A percentile compares a stretch with the other conserved stretches of the same genome.
Conservation (phyloP, 495 filamentous ascomycete species). For the Bacidia rubella region DNA sequence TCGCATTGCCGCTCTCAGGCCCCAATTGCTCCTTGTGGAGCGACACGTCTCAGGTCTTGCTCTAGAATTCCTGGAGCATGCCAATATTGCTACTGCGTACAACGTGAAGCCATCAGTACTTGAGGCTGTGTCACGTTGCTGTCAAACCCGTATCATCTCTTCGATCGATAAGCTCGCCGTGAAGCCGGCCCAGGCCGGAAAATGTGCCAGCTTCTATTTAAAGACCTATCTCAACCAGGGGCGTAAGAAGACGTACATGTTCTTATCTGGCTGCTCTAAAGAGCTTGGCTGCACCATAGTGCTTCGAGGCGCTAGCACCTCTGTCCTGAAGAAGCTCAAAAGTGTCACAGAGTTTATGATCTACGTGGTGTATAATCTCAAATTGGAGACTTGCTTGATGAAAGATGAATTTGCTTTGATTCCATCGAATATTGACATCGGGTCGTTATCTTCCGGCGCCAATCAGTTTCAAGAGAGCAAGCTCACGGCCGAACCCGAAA, state of each 20-base stretch:
- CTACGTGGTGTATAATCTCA: slow-evolving; percentile 96
- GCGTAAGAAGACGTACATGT: slow-evolving; percentile 87
- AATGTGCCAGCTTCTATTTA: slow-evolving; percentile 76
- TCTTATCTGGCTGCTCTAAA: slow-evolving; percentile 81
- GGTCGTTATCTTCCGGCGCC: slow-evolving; percentile 7
- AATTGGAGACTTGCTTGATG: slow-evolving; percentile 91
- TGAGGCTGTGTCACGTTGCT: slow-evolving; percentile 83
- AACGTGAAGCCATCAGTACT: slow-evolving; percentile 95
- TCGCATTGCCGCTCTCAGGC: slow-evolving; percentile 73
- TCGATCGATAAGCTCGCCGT: slow-evolving; percentile 90
- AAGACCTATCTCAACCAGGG: slow-evolving; percentile 82
- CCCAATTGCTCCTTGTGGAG: slow-evolving; percentile 75
- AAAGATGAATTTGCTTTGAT: slow-evolving; percentile 87
- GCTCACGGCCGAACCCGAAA: background rate
- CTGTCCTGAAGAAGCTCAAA: slow-evolving; percentile 66
- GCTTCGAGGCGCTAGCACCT: slow-evolving; percentile 64
- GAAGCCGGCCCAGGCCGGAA: slow-evolving; percentile 62
- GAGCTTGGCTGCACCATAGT: slow-evolving; percentile 95
- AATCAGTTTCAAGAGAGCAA: background rate
- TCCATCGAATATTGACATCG: slow-evolving; percentile 44
- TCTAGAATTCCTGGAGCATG: slow-evolving; percentile 71
- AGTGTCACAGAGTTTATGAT: slow-evolving; percentile 96
- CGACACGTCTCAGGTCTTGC: slow-evolving; percentile 85
- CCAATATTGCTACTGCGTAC: slow-evolving; percentile 80
- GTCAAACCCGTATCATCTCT: slow-evolving; percentile 80